Conservation (phyloP, 169 alveolate genomes). For the Amoebophrya sp. region DNA sequence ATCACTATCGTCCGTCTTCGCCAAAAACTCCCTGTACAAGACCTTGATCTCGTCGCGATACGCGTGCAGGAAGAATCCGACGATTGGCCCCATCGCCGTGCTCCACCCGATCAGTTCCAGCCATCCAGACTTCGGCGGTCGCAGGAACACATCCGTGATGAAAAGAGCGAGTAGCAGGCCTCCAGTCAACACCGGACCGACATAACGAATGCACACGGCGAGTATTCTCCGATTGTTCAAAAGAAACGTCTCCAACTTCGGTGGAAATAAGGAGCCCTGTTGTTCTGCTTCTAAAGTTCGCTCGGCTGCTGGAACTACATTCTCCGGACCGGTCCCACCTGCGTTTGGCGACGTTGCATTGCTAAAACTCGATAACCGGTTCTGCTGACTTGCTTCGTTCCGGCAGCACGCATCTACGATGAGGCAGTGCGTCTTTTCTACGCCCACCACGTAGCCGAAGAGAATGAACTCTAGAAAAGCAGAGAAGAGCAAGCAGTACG, state of each 20-base stretch:
- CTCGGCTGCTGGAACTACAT: no score
- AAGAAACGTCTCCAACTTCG: not conserved
- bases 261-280: not conserved
- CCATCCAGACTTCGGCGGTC: not conserved
- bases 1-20: no score
- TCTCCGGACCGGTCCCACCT: not conserved
- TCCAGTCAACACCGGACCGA: not conserved
- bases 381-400: no score
- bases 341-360: not conserved
- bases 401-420: not conserved
- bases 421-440: not conserved
- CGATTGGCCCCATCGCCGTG: not conserved
- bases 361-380: no score
- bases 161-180: not conserved
- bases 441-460: slow-evolving; percentile 2
- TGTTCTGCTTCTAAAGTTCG: no score
- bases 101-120: not conserved
- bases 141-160: not conserved
- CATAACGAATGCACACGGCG: not conserved
- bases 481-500: not conserved
- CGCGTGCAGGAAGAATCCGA: no score
- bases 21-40: no score
- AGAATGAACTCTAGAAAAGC: not conserved
- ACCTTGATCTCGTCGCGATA: no score
- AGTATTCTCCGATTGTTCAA: not conserved